Conservation (phyloP, 768 basidiomycete genomes). For the Termitomyces sp. region DNA sequence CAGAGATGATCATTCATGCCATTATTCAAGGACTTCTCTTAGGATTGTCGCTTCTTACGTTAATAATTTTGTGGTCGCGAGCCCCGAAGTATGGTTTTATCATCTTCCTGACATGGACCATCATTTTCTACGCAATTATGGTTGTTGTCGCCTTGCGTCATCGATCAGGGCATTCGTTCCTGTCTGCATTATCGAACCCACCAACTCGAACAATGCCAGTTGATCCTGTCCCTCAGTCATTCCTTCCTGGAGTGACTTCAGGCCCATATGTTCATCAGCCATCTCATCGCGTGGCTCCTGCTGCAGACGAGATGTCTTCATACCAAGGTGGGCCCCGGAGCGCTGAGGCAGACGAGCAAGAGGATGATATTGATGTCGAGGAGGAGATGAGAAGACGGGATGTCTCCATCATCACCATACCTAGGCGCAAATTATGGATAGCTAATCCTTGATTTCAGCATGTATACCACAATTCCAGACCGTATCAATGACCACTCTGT, state of each 20-base stretch:
- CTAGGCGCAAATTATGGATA: constrained; percentile 70
- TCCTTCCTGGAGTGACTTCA: constrained; percentile 41
- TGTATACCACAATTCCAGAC: neutral
- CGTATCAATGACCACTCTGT: neutral
- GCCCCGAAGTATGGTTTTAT: constrained; percentile 53
- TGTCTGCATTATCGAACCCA: constrained; percentile 41
- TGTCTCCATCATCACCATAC: constrained; percentile 76
- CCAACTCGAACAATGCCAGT: constrained; percentile 18
- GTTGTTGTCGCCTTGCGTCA: constrained; percentile 53
- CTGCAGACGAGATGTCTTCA: constrained; percentile 34
- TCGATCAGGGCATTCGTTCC: constrained; percentile 49
- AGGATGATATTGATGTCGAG: constrained; percentile 76
- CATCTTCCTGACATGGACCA: constrained; percentile 59
- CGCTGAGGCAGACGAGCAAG: constrained; percentile 52
- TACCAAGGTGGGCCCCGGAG: constrained; percentile 39
- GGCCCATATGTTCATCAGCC: constrained; percentile 72
- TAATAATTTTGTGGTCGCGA: constrained; percentile 54
- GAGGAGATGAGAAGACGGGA: constrained; percentile 79
- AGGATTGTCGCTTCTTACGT: constrained; percentile 49
- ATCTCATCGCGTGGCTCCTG: constrained; percentile 39
- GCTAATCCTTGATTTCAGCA: constrained; percentile 46
- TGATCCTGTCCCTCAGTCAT: constrained; percentile 27
- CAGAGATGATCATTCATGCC: constrained; percentile 38
- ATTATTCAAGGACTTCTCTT: constrained; percentile 55
- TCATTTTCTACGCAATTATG: constrained; percentile 52